A percentile compares a stretch with the other conserved stretches of the same genome.
phyloP scores from a whole-genome alignment of 176 grass and related monocot genomes.

The Bonia amplexicaulis region DNA sequence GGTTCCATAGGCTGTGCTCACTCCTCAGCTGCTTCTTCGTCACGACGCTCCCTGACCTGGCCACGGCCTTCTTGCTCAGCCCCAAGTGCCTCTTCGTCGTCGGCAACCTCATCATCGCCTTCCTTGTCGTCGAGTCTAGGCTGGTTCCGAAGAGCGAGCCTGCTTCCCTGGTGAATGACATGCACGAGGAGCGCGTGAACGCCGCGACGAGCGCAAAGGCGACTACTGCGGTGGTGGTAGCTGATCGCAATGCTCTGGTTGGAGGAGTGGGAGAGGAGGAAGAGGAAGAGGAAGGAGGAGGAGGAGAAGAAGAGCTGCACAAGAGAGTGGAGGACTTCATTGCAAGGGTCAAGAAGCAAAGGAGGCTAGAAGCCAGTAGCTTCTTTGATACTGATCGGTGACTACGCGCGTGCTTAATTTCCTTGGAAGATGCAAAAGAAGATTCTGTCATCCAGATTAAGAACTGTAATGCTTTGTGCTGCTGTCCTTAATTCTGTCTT shows the following conservation, averaged over 20 bases:
- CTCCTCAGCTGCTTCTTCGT: slow-evolving; percentile 40
- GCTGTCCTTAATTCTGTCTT: slow-evolving; percentile 8
- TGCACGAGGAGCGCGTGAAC: slow-evolving; percentile 56
- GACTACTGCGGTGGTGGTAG: neutral
- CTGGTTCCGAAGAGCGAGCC: slow-evolving; percentile 17
- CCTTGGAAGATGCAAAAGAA: neutral
- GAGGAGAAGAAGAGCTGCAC: slow-evolving; percentile 53
- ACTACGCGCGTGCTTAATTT: neutral
- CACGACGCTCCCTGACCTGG: slow-evolving; percentile 49
- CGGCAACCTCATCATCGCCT: slow-evolving; percentile 76
- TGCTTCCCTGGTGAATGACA: slow-evolving; percentile 19
- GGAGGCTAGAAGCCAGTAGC: slow-evolving; percentile 67
- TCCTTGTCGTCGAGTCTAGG: slow-evolving; percentile 79
- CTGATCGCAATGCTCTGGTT: slow-evolving; percentile 2
- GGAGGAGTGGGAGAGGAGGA: slow-evolving; percentile 14
- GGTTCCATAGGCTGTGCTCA: slow-evolving; percentile 50
- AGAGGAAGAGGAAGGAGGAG: slow-evolving; percentile 23
- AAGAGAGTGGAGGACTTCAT: slow-evolving; percentile 95
- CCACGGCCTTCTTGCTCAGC: slow-evolving; percentile 41
- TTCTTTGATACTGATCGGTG: slow-evolving; percentile 50
- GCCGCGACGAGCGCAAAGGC: neutral
- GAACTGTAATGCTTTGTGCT: slow-evolving; percentile 26
- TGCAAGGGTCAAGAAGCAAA: slow-evolving; percentile 81
- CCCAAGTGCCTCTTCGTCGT: slow-evolving; percentile 83
- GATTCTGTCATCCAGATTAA: slow-evolving; percentile 14